Evolutionary conservation across 139 green algal species (phyloP), one percentile per base, ranked within the genome.

Genomic region (Chlorella sorokiniana): DNA sequence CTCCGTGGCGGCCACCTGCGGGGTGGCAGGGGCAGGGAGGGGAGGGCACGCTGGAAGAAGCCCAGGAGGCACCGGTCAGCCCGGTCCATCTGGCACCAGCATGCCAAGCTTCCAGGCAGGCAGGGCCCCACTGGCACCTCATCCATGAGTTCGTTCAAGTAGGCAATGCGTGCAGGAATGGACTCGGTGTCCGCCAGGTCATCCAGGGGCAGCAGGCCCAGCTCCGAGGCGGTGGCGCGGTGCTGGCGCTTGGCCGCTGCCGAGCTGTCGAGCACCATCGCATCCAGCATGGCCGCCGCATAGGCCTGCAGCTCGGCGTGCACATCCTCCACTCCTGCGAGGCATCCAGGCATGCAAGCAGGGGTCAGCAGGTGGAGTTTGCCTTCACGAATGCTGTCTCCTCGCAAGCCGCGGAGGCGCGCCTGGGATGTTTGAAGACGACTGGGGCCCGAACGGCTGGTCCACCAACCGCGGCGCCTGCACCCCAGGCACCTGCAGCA

Each of bases 271-370:
- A 33, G 40, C 11, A 35, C 73, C 65, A 70, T 64, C 6, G 22
- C 52, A 0, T 45, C 72, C 37, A 81, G 3, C 63, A 86, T 76
- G 45, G 23, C 44, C 20, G 65, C 67, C 7, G n/a, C 61, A 61
- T 86, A 86, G 0, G 42, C 41, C 9, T 38, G 29, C 64, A 88
- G 54, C 80, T 88, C 84, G 22, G 54, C 65, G 51, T 88, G 79
- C 38, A 88, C 6, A 51, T 88, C 84, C 70, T 85, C 64, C 44
- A 83, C 80, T 1, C 80, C 80, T 83, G 78, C 35, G 11, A 23
- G n/a, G 37, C 27, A 27, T 38, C 23, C 23, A 31, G 10, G 6
- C 35, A 37, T 4, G 33, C 23, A 6, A 71, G 64, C 64, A 42
- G 33, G 29, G 31, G 65, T n/a, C 20, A 20, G 33, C 38, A 45